These are phyloP conservation scores for Penicillium sp. DNA, from an alignment of 2,329 filamentous ascomycete genomes.

Conservation along the genomic window DNA sequence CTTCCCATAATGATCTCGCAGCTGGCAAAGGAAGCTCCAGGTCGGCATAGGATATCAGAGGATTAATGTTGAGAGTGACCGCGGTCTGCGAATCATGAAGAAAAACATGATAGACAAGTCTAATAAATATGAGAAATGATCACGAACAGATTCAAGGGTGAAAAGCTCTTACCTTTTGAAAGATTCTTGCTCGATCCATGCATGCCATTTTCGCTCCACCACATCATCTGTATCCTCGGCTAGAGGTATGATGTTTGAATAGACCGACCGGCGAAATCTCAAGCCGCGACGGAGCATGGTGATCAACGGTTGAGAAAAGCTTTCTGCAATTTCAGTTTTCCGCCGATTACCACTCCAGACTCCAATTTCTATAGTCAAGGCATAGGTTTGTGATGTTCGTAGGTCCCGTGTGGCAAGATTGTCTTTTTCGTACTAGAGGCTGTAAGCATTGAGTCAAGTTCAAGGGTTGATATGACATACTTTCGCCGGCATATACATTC, in stretches of 20 bases:
- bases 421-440: conserved; percentile 26
- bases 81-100: conserved; percentile 67
- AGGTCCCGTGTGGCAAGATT: conserved; percentile 57
- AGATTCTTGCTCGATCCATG: conserved; percentile 65
- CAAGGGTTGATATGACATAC: conserved; percentile 59
- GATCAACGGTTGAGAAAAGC: conserved; percentile 55
- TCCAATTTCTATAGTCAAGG: conserved; percentile 54
- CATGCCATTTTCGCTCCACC: conserved; percentile 65
- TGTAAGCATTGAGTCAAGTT: conserved; percentile 52
- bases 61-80: conserved; percentile 65
- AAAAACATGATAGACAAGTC: conserved; percentile 64
- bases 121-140: conserved; percentile 3
- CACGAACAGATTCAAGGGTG: conserved; percentile 1
- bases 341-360: conserved; percentile 61
- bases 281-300: conserved; percentile 59
- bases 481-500: conserved; percentile 56
- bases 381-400: conserved; percentile 52
- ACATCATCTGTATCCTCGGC: conserved; percentile 56
- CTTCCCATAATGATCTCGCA: conserved; percentile 64
- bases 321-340: conserved; percentile 61
- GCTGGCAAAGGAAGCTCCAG: conserved; percentile 66
- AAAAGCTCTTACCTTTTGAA: conserved; percentile 56
- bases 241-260: conserved; percentile 53
- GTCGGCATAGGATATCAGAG: conserved; percentile 68
- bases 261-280: conserved; percentile 59